A percentile compares a stretch with the other conserved stretches of the same genome.
These are phyloP conservation scores for Crataegus laevigata DNA, from an alignment of 306 rosid species.

Conservation along the genomic window DNA sequence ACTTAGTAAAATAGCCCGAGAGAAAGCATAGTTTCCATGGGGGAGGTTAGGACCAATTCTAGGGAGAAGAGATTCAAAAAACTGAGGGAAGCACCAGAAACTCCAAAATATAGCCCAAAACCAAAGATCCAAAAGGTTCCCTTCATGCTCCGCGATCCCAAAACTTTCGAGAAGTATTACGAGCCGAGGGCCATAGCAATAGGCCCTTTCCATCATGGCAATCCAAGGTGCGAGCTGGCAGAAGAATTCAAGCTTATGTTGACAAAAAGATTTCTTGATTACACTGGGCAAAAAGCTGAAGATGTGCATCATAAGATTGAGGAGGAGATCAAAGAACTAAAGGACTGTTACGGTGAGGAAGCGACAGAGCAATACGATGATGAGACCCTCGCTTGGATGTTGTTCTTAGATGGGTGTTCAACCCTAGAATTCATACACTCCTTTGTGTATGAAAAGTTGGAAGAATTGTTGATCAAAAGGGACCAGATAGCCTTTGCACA, in stretches of 20 bases:
- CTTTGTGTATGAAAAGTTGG: rapidly evolving
- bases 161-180: no score
- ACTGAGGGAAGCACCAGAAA: no score
- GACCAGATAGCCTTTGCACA: background rate
- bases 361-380: background rate
- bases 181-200: no score
- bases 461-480: background rate
- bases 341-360: background rate
- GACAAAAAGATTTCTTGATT: background rate
- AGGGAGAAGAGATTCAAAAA: no score
- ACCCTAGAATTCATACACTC: background rate
- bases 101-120: no score
- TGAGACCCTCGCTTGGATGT: background rate
- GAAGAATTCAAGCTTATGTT: background rate
- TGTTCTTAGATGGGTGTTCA: background rate
- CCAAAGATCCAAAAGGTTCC: no score
- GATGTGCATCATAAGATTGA: background rate
- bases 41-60: background rate
- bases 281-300: background rate
- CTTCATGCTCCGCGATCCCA: no score
- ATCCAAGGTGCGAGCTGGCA: background rate
- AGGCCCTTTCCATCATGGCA: no score
- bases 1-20: background rate
- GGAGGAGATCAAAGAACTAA: background rate
- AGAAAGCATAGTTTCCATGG: background rate